Conservation (phyloP, 2,329 filamentous ascomycete species). For the Fusarium fujikuroi region DNA sequence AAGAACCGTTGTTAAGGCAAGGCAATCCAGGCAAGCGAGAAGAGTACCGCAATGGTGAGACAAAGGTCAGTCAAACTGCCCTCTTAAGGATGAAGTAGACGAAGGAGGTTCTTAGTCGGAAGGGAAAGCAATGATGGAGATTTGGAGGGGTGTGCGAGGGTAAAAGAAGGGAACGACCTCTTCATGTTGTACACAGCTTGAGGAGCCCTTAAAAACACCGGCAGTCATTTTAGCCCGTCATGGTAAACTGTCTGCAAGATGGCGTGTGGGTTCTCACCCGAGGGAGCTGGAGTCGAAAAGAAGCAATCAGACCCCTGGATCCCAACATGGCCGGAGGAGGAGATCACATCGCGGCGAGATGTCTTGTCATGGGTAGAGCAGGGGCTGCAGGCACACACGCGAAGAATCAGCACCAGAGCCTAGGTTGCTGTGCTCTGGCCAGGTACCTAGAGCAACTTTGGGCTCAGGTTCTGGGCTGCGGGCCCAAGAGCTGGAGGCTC, state of each 20-base stretch:
- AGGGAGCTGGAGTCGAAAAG: conserved; percentile 43
- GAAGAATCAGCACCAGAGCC: conserved; percentile 18
- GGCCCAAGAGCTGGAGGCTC: conserved; percentile 30
- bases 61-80: conserved; percentile 47
- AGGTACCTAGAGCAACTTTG: conserved; percentile 44
- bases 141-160: conserved; percentile 49
- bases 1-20: conserved; percentile 34
- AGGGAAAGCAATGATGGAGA: conserved; percentile 41
- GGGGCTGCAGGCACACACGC: conserved; percentile 17
- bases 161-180: conserved; percentile 51
- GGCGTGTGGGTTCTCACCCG: conserved; percentile 47
- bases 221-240: conserved; percentile 45
- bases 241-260: conserved; percentile 44
- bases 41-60: conserved; percentile 49
- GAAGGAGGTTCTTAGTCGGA: conserved; percentile 48
- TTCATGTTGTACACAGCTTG: conserved; percentile 34
- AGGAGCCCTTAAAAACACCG: conserved; percentile 39
- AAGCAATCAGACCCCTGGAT: conserved; percentile 43
- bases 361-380: conserved; percentile 31
- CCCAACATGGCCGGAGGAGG: conserved; percentile 36
- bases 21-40: conserved; percentile 46
- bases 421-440: conserved; percentile 23
- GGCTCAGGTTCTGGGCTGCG: conserved; percentile 28
- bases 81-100: conserved; percentile 48
- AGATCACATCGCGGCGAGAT: conserved; percentile 41